Base-by-base conservation (phyloP, 148 eudicot species). In the Cornus kousa region DNA sequence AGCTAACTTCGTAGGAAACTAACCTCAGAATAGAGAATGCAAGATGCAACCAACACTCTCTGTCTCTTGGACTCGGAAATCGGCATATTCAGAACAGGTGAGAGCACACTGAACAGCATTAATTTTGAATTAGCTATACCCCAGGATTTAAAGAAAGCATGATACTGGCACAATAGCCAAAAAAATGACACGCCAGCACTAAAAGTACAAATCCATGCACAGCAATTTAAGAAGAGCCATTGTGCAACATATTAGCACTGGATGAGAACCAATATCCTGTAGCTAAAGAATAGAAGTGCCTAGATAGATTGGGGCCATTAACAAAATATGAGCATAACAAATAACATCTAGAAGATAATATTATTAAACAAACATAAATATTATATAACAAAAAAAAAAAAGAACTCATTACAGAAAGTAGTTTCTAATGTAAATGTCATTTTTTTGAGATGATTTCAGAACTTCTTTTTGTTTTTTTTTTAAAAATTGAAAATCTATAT, bases 21-120 rank as follows among this genome's bases (percentile, higher is more conserved):
- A 73, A 96, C 99, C 98, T 97, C 99, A 62, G 99, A 92, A 90
- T 91, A 97, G n/a, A 97, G 90, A 76, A 94, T 88, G 73, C 95
- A 94, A 31, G 94, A 92, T 71, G 99, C 93, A 81, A 92, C 99
- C 87, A 97, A 83, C 62, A 97, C 99, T 87, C 99, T 87, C 88
- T 97, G 99, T 81, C 99, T 85, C 87, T 91, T 97, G 75, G 98
- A 88, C 87, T 97, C 98, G 6, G 98, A 85, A 77, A 97, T 90
- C 73, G 98, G 95, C 94, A 91, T 91, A 86, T 94, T 92, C 73
- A 97, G 84, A 70, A 97, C 85, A 70, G 99, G 99, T 70, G 99
- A 94, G 78, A 97, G 93, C 80, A 97, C 99, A 77, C 99, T 97
- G 98, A 83, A 89, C 17, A 84, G 17, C 78, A 85, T 71, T 66